Evolutionary conservation across 345 rosid species (phyloP), one percentile per base, ranked within the genome.

Genomic region (Litchi chinensis): DNA sequence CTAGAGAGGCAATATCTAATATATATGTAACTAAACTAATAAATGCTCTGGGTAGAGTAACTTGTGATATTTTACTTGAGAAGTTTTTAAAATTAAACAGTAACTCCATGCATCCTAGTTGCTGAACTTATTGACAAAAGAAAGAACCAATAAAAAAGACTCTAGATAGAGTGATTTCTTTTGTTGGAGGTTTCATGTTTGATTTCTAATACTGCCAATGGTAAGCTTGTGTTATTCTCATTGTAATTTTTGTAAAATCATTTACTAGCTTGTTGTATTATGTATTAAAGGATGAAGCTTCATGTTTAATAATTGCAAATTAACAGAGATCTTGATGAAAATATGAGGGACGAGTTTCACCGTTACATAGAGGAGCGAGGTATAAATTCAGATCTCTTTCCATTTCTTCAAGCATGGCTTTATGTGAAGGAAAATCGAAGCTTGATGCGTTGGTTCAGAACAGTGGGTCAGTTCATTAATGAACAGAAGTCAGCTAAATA

Each of bases 331-430:
- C 85, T 92, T 54, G 92, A 91, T 79, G 97, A 91, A 76, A 85
- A 82, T 79, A 88, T 91, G 93, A 90, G 97, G 77, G 97, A 95
- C 70, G 91, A 82, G 37, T 80, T 95, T 80, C 98, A 94, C 85
- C 77, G 83, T 66, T 95, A 80, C 82, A 82, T 95, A 65, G 95
- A 91, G 44, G 97, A 93, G 41, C 87, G 98, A 52, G 98, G 99
- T 63, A 90, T 95, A 79, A 84, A 91, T 57, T 95, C 91, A 85
- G 77, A 79, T 82, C 97, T 92, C 56, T 96, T 96, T 82, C 90
- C 84, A 39, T 96, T 96, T 85, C 95, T 96, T 81, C 99, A 90
- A 76, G 97, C 97, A 1, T 96, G 97, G 96, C 85, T 96, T 9
- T 96, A 94, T 65, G 97, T 94, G 41, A 96, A 94, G 87, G 97